Conservation (phyloP, 352 stramenopile species). For the Blastocystis sp. region DNA sequence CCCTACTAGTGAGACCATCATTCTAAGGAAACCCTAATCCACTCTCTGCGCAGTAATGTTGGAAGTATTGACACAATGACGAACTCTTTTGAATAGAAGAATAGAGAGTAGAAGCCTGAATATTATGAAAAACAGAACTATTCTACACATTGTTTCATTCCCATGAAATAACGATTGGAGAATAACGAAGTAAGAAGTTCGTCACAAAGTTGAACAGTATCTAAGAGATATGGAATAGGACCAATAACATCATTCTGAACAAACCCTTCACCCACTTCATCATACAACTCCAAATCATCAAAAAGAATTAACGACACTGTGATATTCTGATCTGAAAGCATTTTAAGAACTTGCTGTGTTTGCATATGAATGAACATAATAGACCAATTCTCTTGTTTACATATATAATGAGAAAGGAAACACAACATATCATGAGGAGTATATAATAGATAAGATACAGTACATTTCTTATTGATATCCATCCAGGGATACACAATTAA, state of each 20-base stretch:
- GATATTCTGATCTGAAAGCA: neutral
- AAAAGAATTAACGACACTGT: neutral
- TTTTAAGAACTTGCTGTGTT: neutral
- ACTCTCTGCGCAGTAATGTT: neutral
- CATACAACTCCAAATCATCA: neutral
- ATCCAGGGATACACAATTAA: slow-evolving; percentile 4
- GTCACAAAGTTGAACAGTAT: neutral
- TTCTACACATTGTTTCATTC: neutral
- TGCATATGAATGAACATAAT: neutral
- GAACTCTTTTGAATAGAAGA: neutral
- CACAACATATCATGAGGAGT: neutral
- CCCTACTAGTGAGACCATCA: neutral
- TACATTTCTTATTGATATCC: slow-evolving; percentile 29
- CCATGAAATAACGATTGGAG: neutral
- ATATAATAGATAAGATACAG: neutral
- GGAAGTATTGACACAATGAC: neutral
- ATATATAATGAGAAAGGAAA: neutral
- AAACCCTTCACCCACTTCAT: neutral
- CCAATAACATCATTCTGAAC: neutral
- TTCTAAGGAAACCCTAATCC: neutral
- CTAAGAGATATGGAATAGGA: neutral
- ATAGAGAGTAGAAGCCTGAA: neutral
- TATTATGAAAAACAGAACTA: neutral
- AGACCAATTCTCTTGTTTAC: neutral
- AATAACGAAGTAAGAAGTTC: neutral